Evolutionary conservation across 352 stramenopile species (phyloP).

Genomic region (Saprolegnia parasitica): DNA sequence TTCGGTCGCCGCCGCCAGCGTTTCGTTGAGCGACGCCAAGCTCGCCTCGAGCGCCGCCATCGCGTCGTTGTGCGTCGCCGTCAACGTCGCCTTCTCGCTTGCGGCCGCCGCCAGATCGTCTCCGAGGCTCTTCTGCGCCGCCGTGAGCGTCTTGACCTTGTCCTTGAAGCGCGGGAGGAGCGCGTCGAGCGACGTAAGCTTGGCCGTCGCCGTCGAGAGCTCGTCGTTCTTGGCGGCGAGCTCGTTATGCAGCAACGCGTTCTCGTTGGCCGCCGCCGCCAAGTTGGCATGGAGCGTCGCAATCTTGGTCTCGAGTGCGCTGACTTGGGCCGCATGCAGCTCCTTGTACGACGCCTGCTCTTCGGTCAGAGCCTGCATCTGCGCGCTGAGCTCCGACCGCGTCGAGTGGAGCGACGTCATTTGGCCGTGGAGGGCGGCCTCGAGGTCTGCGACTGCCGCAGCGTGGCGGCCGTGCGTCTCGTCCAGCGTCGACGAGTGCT

Average conservation of each 20-base stretch:
- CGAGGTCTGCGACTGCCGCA: background rate
- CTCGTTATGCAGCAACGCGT: background rate
- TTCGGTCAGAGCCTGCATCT: background rate
- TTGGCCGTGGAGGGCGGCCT: background rate
- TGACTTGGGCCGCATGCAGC: slow-evolving; percentile 5
- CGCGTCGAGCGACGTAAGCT: background rate
- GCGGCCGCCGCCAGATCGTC: background rate
- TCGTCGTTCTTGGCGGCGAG: background rate
- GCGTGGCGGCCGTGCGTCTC: background rate
- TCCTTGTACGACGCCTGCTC: slow-evolving; percentile 16
- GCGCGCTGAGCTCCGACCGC: background rate
- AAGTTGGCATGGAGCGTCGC: background rate
- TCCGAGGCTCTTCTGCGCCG: slow-evolving; percentile 7
- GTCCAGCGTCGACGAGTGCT: background rate
- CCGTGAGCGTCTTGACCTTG: slow-evolving; percentile 15
- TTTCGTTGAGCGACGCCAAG: background rate
- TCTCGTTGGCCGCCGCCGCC: background rate
- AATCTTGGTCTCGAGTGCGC: background rate
- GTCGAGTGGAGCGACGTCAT: slow-evolving; percentile 1
- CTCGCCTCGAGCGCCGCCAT: slow-evolving; percentile 6
- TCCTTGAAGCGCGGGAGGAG: slow-evolving; percentile 25
- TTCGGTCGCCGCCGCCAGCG: background rate
- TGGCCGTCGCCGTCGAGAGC: background rate
- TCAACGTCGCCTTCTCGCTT: background rate
- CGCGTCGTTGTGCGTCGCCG: background rate